phyloP scores from a whole-genome alignment of 2,329 filamentous ascomycete genomes.

The Ophiostoma triangulosporum region DNA sequence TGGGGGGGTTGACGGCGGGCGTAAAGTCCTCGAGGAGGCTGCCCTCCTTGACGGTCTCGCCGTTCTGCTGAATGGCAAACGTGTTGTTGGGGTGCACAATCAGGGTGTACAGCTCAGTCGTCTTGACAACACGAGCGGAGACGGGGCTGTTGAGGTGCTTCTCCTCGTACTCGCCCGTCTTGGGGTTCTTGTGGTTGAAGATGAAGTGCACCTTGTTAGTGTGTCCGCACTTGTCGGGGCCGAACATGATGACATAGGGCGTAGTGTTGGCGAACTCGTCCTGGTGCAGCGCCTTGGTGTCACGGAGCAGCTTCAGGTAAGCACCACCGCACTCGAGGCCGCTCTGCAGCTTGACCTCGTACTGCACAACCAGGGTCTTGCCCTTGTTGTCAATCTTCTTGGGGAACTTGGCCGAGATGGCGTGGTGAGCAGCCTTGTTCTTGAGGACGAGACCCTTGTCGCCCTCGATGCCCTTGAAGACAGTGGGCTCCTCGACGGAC shows the following conservation, averaged over 20 bases:
- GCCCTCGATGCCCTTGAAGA: conserved; percentile 83
- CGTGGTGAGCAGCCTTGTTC: conserved; percentile 95
- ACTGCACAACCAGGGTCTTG: conserved; percentile 94
- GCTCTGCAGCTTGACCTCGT: conserved; percentile 98
- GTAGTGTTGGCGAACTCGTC: conserved; percentile 97
- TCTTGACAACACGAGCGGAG: conserved; percentile 78
- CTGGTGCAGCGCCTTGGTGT: conserved; percentile 91
- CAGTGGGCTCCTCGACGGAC: conserved; percentile 84
- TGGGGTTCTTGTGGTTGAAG: conserved; percentile 99
- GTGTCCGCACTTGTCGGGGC: conserved; percentile 95
- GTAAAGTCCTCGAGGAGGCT: conserved; percentile 87
- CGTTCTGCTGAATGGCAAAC: conserved; percentile 84
- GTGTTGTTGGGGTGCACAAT: conserved; percentile 95
- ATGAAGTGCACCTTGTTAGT: conserved; percentile 99
- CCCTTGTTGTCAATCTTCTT: conserved; percentile 95
- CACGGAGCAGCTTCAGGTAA: conserved; percentile 96
- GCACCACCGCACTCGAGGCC: conserved; percentile 96
- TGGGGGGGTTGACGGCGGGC: conserved; percentile 82
- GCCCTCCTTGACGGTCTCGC: conserved; percentile 75
- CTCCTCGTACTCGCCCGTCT: conserved; percentile 99
- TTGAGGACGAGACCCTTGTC: conserved; percentile 97
- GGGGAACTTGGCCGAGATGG: conserved; percentile 97
- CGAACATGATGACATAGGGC: conserved; percentile 99
- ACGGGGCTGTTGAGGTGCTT: conserved; percentile 87
- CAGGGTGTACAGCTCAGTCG: conserved; percentile 87